phyloP scores from a whole-genome alignment of 2,329 filamentous ascomycete genomes.

The Tricladium varicosporioides region DNA sequence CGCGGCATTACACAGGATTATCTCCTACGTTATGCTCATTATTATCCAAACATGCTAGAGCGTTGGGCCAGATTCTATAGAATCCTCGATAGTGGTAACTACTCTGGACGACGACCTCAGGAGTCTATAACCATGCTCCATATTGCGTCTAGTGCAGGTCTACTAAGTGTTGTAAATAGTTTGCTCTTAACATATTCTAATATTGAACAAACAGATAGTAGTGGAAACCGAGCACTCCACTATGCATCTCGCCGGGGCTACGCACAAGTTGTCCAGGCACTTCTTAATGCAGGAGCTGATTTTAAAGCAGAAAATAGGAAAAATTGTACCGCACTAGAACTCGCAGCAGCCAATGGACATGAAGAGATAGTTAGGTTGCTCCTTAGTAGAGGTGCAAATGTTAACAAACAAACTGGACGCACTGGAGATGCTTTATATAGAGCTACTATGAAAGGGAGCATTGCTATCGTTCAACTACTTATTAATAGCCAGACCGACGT shows the following conservation, averaged over 20 bases:
- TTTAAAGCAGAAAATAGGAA: conserved; percentile 5
- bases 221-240: conserved; percentile 11
- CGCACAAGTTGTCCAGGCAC: conserved; percentile 10
- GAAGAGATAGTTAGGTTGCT: conserved; percentile 32
- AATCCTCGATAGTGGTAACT: neutral
- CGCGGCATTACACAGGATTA: conserved; percentile 5
- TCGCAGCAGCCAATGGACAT: conserved; percentile 18
- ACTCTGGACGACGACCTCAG: conserved; percentile 3
- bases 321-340: conserved; percentile 2
- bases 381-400: conserved; percentile 29
- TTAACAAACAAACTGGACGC: conserved; percentile 11
- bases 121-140: conserved; percentile 11
- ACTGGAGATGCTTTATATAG: neutral
- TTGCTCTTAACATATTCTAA: conserved; percentile 7
- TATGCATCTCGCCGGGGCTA: conserved; percentile 13
- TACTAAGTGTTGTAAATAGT: conserved; percentile 9
- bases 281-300: conserved; percentile 17
- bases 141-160: conserved; percentile 11
- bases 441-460: neutral
- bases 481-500: neutral
- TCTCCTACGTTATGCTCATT: conserved; percentile 5
- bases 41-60: conserved; percentile 5
- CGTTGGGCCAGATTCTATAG: conserved; percentile 8
- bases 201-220: conserved; percentile 12
- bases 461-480: neutral